Evolutionary conservation across 805 yeast genomes (phyloP), one percentile per base, ranked within the genome.

Genomic region (Pichia kluyveri): DNA sequence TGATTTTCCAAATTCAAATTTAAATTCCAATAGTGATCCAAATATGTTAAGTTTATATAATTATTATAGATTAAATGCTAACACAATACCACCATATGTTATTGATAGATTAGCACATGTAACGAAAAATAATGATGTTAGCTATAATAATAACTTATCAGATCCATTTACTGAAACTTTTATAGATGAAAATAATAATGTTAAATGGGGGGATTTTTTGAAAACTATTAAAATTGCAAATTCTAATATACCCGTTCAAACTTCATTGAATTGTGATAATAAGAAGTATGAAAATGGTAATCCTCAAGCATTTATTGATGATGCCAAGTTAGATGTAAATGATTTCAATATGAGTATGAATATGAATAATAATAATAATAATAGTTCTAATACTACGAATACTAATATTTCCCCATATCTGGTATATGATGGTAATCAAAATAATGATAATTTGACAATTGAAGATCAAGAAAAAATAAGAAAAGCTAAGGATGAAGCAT

Each of bases 121-220:
- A 23, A 40, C 31, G 3, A 11, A 14, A 15, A 38, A 42, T 11
- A 6, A 19, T 12, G n/a, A 23, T 32, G 12, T n/a, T 8, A 17
- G 26, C n/a, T 43, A 45, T 15, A 39, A 34, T n/a, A 36, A 12
- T n/a, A 17, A 40, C 19, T 18, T 14, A 18, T 8, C 30, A 11
- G 59, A 57, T 44, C 54, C 56, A 3, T 57, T 56, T 36, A 52
- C 56, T 5, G 44, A 49, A 37, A 47, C 58, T 2, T 57, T 57
- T 43, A 46, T 42, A 46, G 45, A 43, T 28, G 45, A 46, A 19
- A 23, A 37, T 8, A 48, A 47, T 37, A 42, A 45, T 7, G 40
- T 40, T 14, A 51, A 48, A 38, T 57, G 60, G 60, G 44, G 47
- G 11, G 54, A 56, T 17, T 56, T 55, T 31, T 39, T 57, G n/a